These are phyloP conservation scores for Blastocystis sp. DNA, from an alignment of 352 stramenopile species.

Conservation along the genomic window DNA sequence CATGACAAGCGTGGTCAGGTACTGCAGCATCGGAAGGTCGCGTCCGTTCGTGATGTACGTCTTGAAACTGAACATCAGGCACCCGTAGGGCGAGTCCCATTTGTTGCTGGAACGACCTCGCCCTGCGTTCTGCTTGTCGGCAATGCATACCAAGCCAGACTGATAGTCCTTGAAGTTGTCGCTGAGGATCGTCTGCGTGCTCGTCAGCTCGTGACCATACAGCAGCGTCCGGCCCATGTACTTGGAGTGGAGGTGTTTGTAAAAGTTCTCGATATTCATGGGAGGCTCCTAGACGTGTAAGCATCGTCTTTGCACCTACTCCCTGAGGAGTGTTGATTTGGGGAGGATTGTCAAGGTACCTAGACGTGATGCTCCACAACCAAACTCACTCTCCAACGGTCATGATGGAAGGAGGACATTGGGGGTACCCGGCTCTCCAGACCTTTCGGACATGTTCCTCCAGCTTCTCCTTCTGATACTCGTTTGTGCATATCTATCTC, in stretches of 20 bases:
- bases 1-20: constrained; percentile 75
- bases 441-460: neutral
- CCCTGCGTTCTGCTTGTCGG: constrained; percentile 4
- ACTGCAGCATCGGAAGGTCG: constrained; percentile 76
- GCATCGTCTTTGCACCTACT: neutral
- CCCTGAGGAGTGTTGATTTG: neutral
- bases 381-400: neutral
- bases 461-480: neutral
- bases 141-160: constrained; percentile 10
- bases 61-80: constrained; percentile 78
- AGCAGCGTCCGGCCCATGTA: constrained; percentile 28
- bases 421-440: neutral
- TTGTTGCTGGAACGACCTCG: constrained; percentile 70
- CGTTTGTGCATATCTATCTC: constrained; percentile 14
- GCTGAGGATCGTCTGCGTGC: constrained; percentile 26
- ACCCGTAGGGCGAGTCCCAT: constrained; percentile 75
- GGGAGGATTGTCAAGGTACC: neutral
- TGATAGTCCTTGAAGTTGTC: constrained; percentile 36
- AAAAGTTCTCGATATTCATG: constrained; percentile 19
- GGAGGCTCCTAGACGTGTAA: neutral
- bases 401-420: neutral
- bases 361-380: neutral
- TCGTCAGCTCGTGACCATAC: constrained; percentile 39
- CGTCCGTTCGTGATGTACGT: constrained; percentile 70
- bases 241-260: neutral